These are phyloP conservation scores for Castanospermum australe DNA, from an alignment of 306 rosid genomes.

Conservation along the genomic window DNA sequence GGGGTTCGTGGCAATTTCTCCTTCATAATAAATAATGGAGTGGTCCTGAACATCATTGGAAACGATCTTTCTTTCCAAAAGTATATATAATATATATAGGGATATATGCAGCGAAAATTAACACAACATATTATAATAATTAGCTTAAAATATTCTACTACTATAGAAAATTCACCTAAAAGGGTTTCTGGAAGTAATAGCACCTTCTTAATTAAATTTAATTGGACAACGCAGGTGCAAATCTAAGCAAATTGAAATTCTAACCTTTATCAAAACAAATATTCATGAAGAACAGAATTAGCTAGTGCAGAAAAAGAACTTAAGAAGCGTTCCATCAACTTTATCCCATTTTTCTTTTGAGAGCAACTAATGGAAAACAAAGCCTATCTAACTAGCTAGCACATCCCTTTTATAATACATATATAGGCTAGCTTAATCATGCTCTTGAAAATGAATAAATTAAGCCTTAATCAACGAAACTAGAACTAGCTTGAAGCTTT, in stretches of 20 bases:
- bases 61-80: background rate
- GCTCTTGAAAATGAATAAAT: constrained; percentile 13
- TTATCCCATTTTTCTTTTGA: constrained; percentile 7
- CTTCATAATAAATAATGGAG: background rate
- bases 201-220: background rate
- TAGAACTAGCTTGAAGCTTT: constrained; percentile 3
- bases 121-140: background rate
- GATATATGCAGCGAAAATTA: background rate
- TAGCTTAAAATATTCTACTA: background rate
- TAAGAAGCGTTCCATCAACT: constrained; percentile 33
- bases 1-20: background rate
- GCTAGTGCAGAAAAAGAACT: constrained; percentile 16
- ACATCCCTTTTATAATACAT: background rate
- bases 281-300: background rate
- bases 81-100: background rate
- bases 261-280: background rate
- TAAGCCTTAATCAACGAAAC: constrained; percentile 26
- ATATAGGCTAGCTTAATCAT: constrained; percentile 20
- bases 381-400: constrained; percentile 19
- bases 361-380: constrained; percentile 11
- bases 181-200: background rate
- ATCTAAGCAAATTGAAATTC: background rate
- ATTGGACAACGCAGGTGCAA: background rate
- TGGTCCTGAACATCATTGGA: background rate
- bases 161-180: background rate